Base-by-base conservation (phyloP, 2,329 filamentous ascomycete genomes). In the Orbilia quercus region DNA sequence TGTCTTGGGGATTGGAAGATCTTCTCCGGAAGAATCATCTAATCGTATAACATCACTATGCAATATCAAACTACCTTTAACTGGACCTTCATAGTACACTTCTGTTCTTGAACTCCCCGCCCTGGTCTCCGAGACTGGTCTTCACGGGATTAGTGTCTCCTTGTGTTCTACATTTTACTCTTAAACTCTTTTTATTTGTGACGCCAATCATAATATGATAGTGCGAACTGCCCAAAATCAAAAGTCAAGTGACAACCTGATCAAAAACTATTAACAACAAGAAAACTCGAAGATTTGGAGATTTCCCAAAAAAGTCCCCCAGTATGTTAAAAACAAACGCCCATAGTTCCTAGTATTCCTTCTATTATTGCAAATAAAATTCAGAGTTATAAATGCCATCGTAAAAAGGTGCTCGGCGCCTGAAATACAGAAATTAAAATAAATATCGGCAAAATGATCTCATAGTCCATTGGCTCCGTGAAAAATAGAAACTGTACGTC, bases 61-160 rank as follows among this genome's bases (percentile, higher is more conserved):
- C 75, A 14, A 76, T 58, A 76, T 59, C 55, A 70, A 76, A 53
- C n/a, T 50, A 50, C 40, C 53, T 36, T 63, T 58, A 31, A 45
- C 40, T 7, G 71, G 65, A 76, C 75, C 75, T 75, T 76, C 75
- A 76, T 76, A 76, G 75, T 76, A 67, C 75, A 72, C 71, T 69
- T 74, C 36, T 70, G 50, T 62, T 62, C 23, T 64, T 12, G 36
- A 45, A 47, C 63, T 28, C 57, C n/a, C 54, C 23, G 40, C 16
- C 14, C 48, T 54, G 12, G 40, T 64, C 20, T 51, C 40, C 22
- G n/a, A 36, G 53, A 51, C 31, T 31, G 20, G 28, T n/a, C 18
- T 40, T 31, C 36, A 75, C 62, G 73, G 57, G 71, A 65, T 75
- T 57, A 64, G 72, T 76, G 75, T 67, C 75, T 76, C 75, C 75